Conservation (phyloP, 768 basidiomycete species). For the Tricholomella constricta region DNA sequence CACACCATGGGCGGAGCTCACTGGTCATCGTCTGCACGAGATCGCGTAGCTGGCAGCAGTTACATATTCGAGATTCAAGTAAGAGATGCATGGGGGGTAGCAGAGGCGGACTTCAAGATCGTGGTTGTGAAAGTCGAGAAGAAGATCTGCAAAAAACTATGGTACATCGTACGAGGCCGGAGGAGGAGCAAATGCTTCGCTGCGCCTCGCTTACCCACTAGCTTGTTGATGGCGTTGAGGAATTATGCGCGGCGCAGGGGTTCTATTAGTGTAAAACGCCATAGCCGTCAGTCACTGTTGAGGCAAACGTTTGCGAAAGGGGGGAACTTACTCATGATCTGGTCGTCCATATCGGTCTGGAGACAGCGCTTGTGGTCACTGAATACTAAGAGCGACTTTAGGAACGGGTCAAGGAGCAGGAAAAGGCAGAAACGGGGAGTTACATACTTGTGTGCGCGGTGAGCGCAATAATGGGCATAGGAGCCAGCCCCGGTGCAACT, state of each 20-base stretch:
- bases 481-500: conserved; percentile 62
- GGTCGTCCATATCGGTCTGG: conserved; percentile 67
- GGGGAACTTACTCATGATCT: conserved; percentile 69
- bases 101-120: no score
- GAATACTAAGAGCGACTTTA: no score
- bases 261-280: conserved; percentile 47
- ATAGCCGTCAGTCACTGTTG: no score
- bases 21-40: no score
- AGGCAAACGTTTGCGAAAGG: not conserved
- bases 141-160: conserved; percentile 6
- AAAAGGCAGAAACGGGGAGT: not conserved
- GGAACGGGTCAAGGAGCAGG: conserved; percentile 4
- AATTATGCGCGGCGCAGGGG: conserved; percentile 79
- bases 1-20: no score
- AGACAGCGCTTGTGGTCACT: conserved; percentile 59
- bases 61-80: no score
- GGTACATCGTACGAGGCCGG: conserved; percentile 4
- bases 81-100: no score
- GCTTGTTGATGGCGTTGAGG: conserved; percentile 78
- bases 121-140: no score
- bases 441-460: conserved; percentile 95
- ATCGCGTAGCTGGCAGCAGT: no score
- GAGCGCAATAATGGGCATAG: conserved; percentile 92
- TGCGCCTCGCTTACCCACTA: conserved; percentile 63
- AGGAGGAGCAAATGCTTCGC: conserved; percentile 36